Percentiles rank a stretch among this genome's conserved stretches.
Conservation (phyloP, 179 eudicot species). For the Heliamphora pulchella region DNA sequence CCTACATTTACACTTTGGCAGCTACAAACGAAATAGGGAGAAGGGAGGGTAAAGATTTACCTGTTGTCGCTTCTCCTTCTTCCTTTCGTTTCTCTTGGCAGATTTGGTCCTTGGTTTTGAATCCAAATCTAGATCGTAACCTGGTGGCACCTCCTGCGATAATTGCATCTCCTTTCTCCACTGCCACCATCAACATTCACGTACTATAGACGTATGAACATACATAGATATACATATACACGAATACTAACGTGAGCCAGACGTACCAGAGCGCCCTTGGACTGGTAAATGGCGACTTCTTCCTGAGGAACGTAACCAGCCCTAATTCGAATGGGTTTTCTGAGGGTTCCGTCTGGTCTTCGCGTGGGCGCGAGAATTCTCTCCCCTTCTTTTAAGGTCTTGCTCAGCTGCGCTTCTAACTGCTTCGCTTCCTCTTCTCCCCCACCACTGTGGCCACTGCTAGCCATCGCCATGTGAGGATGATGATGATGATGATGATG, state of each 20-base stretch:
- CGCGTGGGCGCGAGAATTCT: constrained; percentile 78
- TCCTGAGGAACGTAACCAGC: constrained; percentile 89
- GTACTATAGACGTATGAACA: not conserved
- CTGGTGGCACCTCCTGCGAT: constrained; percentile 61
- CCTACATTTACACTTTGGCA: not conserved
- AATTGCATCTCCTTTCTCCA: constrained; percentile 73
- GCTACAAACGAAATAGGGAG: not conserved
- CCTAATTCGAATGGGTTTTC: constrained; percentile 71
- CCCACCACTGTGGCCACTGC: constrained; percentile 20
- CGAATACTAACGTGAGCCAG: not conserved
- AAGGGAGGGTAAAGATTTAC: constrained; percentile 23
- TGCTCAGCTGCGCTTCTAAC: constrained; percentile 41
- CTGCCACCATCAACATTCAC: constrained; percentile 31
- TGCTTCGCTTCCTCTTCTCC: constrained; percentile 20
- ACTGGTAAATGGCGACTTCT: constrained; percentile 85
- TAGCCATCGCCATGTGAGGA: constrained; percentile 19
- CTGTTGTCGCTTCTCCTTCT: constrained; percentile 88
- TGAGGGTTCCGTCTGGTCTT: constrained; percentile 81
- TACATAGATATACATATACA: not conserved
- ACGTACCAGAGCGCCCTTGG: constrained; percentile 74
- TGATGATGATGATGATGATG: not conserved
- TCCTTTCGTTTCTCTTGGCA: constrained; percentile 84
- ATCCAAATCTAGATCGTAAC: constrained; percentile 50
- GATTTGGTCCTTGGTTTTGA: constrained; percentile 74
- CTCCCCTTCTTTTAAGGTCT: constrained; percentile 90